Evolutionary conservation across 75 land plant species (phyloP), one percentile per base, ranked within the genome.

Genomic region (Pseudotsuga menziesii): DNA sequence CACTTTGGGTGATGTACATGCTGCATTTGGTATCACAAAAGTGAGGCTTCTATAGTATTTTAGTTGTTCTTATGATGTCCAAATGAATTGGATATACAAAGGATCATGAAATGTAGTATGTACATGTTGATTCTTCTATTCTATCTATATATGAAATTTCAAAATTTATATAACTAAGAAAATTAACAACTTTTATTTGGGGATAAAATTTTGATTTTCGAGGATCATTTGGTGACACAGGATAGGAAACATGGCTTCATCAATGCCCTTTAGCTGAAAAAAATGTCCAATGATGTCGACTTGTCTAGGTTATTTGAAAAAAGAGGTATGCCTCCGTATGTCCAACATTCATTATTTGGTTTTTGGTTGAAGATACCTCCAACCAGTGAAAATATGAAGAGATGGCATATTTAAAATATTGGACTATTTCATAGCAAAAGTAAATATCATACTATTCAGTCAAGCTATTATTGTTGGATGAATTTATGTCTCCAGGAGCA

Each of bases 201-300:
- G 32, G 32, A n/a, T n/a, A n/a, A n/a, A n/a, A n/a, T 29, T 29
- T 29, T 29, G 32, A 29, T 29, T 29, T 29, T 29, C 1, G 0
- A 78, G 79, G 79, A 78, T 16, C 23, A 16, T 56, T 22, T 57
- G 39, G 79, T 27, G 16, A 77, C 71, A 29, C 0, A 29, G 32
- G 32, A 29, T 29, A 29, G 1, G 32, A 0, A 29, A 29, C 32
- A 0, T 29, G 32, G 0, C 32, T 29, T 29, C 32, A 29, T 29
- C 32, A 29, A 29, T 29, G 32, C 32, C 32, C 1, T 90, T 73
- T 80, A 90, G 61, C 82, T 90, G n/a, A 90, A 88, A 74, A 83
- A 90, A 48, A 83, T 88, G 92, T 90, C 90, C 19, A 62, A 75
- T 57, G 92, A 88, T 36, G 88, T 90, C 2, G 82, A 90, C 78